Conservation (phyloP, 192 early-diverging fungal genomes). For the Geranomyces variabilis region DNA sequence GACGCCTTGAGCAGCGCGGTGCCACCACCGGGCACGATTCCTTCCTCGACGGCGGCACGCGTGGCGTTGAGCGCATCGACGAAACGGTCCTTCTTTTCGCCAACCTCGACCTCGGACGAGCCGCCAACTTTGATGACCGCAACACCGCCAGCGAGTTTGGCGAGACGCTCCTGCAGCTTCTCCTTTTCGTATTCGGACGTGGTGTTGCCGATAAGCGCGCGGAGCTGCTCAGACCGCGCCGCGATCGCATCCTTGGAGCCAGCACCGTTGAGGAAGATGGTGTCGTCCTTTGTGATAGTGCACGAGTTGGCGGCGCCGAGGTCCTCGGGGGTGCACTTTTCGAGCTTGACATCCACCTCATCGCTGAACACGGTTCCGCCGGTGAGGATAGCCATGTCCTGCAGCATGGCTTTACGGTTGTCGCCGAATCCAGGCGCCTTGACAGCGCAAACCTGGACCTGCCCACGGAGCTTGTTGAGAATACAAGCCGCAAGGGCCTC, state of each 20-base stretch:
- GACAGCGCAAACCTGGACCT: constrained; percentile 94
- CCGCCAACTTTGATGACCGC: constrained; percentile 99
- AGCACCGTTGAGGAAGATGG: constrained; percentile 94
- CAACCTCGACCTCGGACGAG: constrained; percentile 97
- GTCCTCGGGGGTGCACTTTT: constrained; percentile 86
- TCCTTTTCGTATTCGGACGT: constrained; percentile 98
- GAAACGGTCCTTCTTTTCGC: constrained; percentile 99
- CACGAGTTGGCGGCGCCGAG: constrained; percentile 87
- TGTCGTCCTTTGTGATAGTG: constrained; percentile 99
- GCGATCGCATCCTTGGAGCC: constrained; percentile 87
- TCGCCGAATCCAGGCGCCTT: constrained; percentile 99
- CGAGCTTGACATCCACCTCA: constrained; percentile 95
- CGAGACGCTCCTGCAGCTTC: constrained; percentile 99
- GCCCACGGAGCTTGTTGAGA: constrained; percentile 99
- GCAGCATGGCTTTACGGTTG: constrained; percentile 98
- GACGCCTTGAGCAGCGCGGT: constrained; percentile 94
- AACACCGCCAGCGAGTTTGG: constrained; percentile 97
- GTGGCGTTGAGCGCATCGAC: constrained; percentile 98
- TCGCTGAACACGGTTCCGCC: constrained; percentile 96
- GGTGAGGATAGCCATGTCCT: constrained; percentile 96
- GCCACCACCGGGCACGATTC: constrained; percentile 98
- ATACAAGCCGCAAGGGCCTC: constrained; percentile 99
- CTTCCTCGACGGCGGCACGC: constrained; percentile 98
- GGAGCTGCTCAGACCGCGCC: constrained; percentile 97
- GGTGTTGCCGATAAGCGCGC: constrained; percentile 80